Evolutionary conservation across 768 basidiomycete genomes (phyloP).

Genomic region (Guyanaporus albipodus): DNA sequence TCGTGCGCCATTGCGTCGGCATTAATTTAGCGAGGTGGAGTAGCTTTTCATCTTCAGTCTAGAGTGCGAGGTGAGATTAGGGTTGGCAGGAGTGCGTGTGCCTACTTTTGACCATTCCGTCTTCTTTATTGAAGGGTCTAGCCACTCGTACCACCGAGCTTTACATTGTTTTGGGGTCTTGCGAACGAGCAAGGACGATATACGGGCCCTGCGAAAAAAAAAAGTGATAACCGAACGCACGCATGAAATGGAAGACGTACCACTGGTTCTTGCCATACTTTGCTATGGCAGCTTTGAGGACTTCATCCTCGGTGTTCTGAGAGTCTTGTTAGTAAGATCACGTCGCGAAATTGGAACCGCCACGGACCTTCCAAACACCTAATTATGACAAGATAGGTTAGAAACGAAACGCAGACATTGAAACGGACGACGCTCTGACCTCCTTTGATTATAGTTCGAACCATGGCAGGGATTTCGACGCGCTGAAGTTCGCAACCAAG

Average conservation of each 20-base stretch:
- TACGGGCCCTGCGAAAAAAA: conserved; percentile 73
- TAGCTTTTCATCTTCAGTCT: conserved; percentile 98
- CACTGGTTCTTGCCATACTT: conserved; percentile 98
- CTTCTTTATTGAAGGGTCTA: conserved; percentile 99
- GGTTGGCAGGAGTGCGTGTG: not conserved
- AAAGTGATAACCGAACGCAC: not conserved
- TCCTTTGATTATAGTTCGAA: conserved; percentile 90
- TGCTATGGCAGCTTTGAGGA: conserved; percentile 97
- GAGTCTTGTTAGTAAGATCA: conserved; percentile 8
- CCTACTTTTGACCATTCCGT: conserved; percentile 98
- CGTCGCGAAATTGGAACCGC: not conserved
- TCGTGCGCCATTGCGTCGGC: conserved; percentile 99
- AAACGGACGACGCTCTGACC: conserved; percentile 39
- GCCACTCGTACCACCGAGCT: conserved; percentile 98
- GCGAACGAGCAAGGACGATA: conserved; percentile 93
- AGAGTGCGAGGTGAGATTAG: not conserved
- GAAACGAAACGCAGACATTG: not conserved
- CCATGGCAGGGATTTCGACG: conserved; percentile 45
- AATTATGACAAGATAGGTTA: conserved; percentile 3
- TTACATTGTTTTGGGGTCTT: conserved; percentile 99
- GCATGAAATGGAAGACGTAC: conserved; percentile 31
- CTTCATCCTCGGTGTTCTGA: conserved; percentile 96
- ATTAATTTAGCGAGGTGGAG: conserved; percentile 97
- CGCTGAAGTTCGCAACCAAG: not conserved
- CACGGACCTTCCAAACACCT: conserved; percentile 79